Evolutionary conservation across 129 eudicot species (phyloP), one percentile per base, ranked within the genome.

Genomic region (Scalesia atractyloides): DNA sequence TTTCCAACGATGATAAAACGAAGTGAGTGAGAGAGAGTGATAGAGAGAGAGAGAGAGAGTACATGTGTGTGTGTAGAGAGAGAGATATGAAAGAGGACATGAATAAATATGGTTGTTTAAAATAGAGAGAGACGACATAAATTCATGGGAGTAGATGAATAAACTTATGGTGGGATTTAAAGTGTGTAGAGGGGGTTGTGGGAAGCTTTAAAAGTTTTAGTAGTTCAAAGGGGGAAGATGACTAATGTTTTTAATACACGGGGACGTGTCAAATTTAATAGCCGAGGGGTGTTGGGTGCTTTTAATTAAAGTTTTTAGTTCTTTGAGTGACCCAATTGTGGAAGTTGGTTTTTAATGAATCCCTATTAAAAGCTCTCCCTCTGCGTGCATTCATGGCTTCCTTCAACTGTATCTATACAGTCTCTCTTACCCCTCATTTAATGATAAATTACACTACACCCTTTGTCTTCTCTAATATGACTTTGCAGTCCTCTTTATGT

Each of bases 331-430:
- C 84, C 82, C 84, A 73, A 79, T 84, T 79, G 80, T 73, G 89
- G 84, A 82, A 84, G 94, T 83, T 88, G 86, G 87, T 68, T 82
- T 75, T 88, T 72, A 85, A 74, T 78, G 85, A 73, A 73, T 44
- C 85, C 80, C 73, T 68, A 72, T 68, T 83, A 46, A 83, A 74
- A 69, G 76, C 75, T 70, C 67, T 65, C 61, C 34, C 64, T 65
- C 66, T 52, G 74, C 52, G 72, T 68, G 83, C 87, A 84, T 85
- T 85, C 82, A 83, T 75, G 72, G n/a, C 90, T 76, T 77, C 69
- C 83, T 87, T 85, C 95, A 88, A 85, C 95, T 85, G 95, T 81
- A 70, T 63, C 50, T 63, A 70, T 72, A 66, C 88, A 75, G 68
- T 64, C 84, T 77, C 83, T 72, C 72, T 69, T 44, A 33, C 77